Conservation (phyloP, 2,329 filamentous ascomycete species). For the Fusarium tricinctum region DNA sequence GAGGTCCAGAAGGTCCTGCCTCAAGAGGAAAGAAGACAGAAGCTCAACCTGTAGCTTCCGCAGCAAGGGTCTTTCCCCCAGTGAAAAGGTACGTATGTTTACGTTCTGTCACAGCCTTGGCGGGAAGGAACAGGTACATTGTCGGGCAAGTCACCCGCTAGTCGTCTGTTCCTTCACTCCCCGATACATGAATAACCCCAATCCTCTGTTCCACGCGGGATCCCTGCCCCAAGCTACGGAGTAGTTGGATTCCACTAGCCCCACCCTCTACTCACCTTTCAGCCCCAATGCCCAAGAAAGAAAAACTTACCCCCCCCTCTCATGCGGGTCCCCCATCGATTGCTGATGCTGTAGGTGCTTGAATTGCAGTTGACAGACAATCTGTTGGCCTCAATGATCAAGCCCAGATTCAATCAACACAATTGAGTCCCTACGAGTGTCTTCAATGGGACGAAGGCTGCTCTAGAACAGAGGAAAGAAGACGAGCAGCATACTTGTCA, state of each 20-base stretch:
- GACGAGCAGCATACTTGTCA: slow-evolving; percentile 3
- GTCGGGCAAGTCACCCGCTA: slow-evolving; percentile 12
- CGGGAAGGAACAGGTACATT: slow-evolving; percentile 5
- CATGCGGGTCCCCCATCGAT: slow-evolving; percentile 40
- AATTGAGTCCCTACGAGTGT: neutral
- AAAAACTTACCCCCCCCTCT: slow-evolving; percentile 15
- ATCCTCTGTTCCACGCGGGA: slow-evolving; percentile 44
- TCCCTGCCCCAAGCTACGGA: slow-evolving; percentile 19
- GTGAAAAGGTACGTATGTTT: slow-evolving; percentile 35
- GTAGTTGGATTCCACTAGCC: slow-evolving; percentile 8
- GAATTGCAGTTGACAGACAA: slow-evolving; percentile 14
- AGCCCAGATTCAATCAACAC: neutral
- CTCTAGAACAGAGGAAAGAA: no score
- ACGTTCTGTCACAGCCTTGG: slow-evolving; percentile 22
- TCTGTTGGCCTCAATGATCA: slow-evolving; percentile 31
- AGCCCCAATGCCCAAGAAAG: slow-evolving; percentile 46
- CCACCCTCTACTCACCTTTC: slow-evolving; percentile 42
- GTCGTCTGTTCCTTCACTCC: slow-evolving; percentile 7
- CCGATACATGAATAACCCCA: slow-evolving; percentile 47
- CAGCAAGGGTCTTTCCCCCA: slow-evolving; percentile 22
- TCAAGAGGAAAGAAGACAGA: slow-evolving; percentile 44
- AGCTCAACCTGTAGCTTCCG: slow-evolving; percentile 43
- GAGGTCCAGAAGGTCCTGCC: slow-evolving; percentile 17
- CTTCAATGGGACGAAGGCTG: neutral
- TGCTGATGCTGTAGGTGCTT: slow-evolving; percentile 16